Evolutionary conservation across 2,329 filamentous ascomycete species (phyloP).

Genomic region (Colletotrichum orchidophilum): DNA sequence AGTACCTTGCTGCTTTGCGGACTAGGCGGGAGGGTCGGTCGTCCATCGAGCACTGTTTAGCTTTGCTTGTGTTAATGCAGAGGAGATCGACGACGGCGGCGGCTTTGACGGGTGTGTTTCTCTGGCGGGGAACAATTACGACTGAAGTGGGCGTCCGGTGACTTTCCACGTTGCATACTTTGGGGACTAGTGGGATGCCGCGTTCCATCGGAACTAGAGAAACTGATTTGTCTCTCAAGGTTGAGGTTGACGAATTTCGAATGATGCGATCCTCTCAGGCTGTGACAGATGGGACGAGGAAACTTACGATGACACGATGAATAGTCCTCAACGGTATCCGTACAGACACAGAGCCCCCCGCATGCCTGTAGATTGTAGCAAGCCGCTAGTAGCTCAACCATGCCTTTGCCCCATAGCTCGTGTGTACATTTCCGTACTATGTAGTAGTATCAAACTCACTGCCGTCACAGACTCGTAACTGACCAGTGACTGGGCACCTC

Average conservation of each 20-base stretch:
- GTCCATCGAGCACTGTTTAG: background rate
- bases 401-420: background rate
- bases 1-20: background rate
- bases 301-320: slow-evolving; percentile 14
- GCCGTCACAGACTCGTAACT: background rate
- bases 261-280: background rate
- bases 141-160: slow-evolving; percentile 8
- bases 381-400: background rate
- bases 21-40: background rate
- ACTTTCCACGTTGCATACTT: slow-evolving; percentile 12
- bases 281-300: background rate
- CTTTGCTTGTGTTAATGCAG: background rate
- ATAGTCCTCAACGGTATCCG: background rate
- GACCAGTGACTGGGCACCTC: background rate
- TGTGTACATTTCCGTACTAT: background rate
- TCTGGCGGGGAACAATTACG: background rate
- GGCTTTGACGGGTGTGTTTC: slow-evolving; percentile 5
- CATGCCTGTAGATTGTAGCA: background rate
- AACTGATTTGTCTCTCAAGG: background rate
- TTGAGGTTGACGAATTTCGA: background rate
- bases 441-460: background rate
- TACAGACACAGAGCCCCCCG: background rate
- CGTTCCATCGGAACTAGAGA: background rate
- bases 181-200: background rate
- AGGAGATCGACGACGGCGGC: background rate